phyloP scores from a whole-genome alignment of 2,329 filamentous ascomycete genomes.

The Arthrobotrys sphaeroides region DNA sequence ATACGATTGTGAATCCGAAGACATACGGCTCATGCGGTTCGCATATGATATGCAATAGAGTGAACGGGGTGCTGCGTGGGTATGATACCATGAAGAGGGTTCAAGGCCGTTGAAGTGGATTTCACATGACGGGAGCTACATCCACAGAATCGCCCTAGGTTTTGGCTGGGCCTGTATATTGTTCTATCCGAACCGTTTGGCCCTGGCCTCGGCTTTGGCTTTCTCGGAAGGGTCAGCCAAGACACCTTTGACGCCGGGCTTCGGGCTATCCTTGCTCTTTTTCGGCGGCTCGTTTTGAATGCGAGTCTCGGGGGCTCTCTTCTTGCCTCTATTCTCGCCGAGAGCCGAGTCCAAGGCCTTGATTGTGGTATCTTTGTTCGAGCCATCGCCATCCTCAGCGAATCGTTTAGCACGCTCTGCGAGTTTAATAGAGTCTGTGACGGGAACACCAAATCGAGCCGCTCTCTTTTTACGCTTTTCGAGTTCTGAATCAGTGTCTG shows the following conservation, averaged over 20 bases:
- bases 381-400: constrained; percentile 20
- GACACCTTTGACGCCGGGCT: constrained; percentile 15
- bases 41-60: not conserved
- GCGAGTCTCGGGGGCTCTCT: constrained; percentile 37
- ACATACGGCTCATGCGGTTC: not conserved
- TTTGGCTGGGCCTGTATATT: too few species aligned
- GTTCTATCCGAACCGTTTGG: constrained; percentile 45
- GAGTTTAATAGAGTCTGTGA: constrained; percentile 47
- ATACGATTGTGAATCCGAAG: not conserved
- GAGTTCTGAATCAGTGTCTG: constrained; percentile 45
- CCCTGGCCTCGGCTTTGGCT: constrained; percentile 51
- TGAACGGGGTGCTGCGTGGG: not conserved
- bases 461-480: constrained; percentile 54
- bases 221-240: constrained; percentile 47
- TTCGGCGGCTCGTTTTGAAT: constrained; percentile 45
- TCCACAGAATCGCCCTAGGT: too few species aligned
- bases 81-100: not conserved
- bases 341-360: constrained; percentile 48
- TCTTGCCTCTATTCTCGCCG: constrained; percentile 50
- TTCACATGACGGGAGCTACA: too few species aligned
- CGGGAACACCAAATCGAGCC: constrained; percentile 42
- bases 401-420: constrained; percentile 51
- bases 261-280: constrained; percentile 47
- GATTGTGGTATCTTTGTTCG: constrained; percentile 16
- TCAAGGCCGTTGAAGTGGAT: too few species aligned